These are phyloP conservation scores for Pseudomonodictys pantanalensis DNA, from an alignment of 495 filamentous ascomycete species.

Conservation along the genomic window DNA sequence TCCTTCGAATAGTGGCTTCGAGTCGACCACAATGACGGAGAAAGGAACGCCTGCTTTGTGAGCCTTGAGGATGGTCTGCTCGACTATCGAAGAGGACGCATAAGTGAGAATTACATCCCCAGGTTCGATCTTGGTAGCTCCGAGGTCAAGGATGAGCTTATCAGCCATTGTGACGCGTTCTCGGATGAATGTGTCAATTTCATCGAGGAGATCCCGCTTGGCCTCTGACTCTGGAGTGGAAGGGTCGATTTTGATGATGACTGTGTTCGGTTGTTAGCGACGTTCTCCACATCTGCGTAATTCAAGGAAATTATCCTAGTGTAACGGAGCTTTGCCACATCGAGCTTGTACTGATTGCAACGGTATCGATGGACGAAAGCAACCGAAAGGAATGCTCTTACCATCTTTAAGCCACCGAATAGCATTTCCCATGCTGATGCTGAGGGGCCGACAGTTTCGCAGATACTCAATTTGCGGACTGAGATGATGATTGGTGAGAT, in stretches of 20 bases:
- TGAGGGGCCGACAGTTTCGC: constrained; percentile 85
- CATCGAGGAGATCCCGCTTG: constrained; percentile 69
- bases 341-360: background rate
- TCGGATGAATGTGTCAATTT: constrained; percentile 85
- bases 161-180: constrained; percentile 86
- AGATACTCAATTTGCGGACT: constrained; percentile 94
- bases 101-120: constrained; percentile 85
- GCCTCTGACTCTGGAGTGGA: constrained; percentile 72
- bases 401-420: constrained; percentile 85
- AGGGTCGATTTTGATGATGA: constrained; percentile 81
- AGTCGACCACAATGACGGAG: constrained; percentile 81
- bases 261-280: background rate
- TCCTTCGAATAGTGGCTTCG: constrained; percentile 75
- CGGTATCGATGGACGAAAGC: background rate
- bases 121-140: constrained; percentile 67
- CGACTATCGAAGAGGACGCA: constrained; percentile 81
- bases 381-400: background rate
- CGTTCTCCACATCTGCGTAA: no score
- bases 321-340: no score
- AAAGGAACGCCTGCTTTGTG: constrained; percentile 67
- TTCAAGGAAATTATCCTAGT: no score
- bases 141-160: constrained; percentile 74
- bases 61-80: constrained; percentile 73
- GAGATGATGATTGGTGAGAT: constrained; percentile 86
- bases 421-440: constrained; percentile 90